Base-by-base conservation (phyloP, 768 basidiomycete species). In the Kwoniella europaea region DNA sequence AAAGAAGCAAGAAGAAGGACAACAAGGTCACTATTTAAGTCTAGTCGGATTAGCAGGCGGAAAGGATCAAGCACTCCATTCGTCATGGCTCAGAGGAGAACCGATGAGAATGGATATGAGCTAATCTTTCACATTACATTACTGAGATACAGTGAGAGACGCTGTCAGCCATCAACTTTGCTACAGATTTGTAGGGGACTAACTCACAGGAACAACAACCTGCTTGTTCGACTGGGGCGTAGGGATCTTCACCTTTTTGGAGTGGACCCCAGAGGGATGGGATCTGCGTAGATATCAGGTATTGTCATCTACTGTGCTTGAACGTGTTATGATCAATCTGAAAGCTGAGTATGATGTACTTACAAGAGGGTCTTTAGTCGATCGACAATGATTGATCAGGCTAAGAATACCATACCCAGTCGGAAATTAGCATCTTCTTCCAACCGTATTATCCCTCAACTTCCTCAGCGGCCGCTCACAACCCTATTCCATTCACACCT, bases 181-280 rank as follows among this genome's bases (percentile, higher is more conserved):
- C 20, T 42, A 24, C 24, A 46, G 29, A 46, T n/a, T 1, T 52
- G 46, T 29, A 20, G 10, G 41, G 3, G 9, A 27, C 35, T 13
- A 27, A 71, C 79, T 69, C 43, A 80, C 79, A 41, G n/a, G 75
- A 72, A 68, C 76, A 78, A 76, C 83, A 80, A 64, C 78, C 66
- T 59, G 83, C 87, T 78, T 88, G 80, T 57, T 86, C 85, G 82
- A 89, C 89, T 64, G 91, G 92, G 24, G 91, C 91, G 78, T 94
- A 98, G 61, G 96, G 96, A 82, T 99, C 96, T 73, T 97, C 95
- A 52, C 89, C 90, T 80, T 92, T 92, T 73, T 89, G 89, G 12
- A 96, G 90, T 35, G 94, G 92, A n/a, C 97, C 97, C 97, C 97
- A 99, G 1, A 99, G 93, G 18, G 94, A 95, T 29, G 95, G 96